Evolutionary conservation across 305 asterid genomes (phyloP), one percentile per base, ranked within the genome.

Genomic region (Petunia hybrid): DNA sequence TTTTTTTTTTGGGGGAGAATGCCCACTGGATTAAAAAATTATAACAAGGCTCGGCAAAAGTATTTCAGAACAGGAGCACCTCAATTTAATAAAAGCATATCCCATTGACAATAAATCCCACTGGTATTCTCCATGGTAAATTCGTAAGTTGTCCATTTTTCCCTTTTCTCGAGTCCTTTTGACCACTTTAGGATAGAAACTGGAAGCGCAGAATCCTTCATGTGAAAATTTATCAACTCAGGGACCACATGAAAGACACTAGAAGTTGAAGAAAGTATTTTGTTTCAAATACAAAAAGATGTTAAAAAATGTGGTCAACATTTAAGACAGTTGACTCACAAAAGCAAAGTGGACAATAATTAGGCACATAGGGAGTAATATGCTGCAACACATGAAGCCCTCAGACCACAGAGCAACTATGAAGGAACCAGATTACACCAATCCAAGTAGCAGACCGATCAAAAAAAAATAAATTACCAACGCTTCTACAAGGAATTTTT

Each of bases 61-160:
- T 35, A 51, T 71, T 71, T 48, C 45, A 35, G 38, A 38, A 55
- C 38, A 74, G 77, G 64, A 55, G 65, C 46, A 55, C 8, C 79
- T 55, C 78, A 55, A 74, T 74, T 74, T 5, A 74, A 53, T 51
- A 74, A 55, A 62, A 55, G 14, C 9, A 74, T 51, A 74, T 14
- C 64, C 39, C 78, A 16, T 67, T 9, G 77, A 74, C 48, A 78
- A 74, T 16, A 46, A 48, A 56, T 36, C 31, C 48, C 67, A 64
- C 35, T 9, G 5, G 48, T 40, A n/a, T 13, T 46, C 31, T 74
- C 65, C 38, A 22, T 22, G 31, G 31, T 22, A 22, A 22, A 22
- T 22, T 41, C 48, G 38, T 39, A 74, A 38, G 38, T 55, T 74
- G n/a, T 74, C n/a, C 16, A 55, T 53, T 8, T 41, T 74, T 55